Evolutionary conservation across 2,329 filamentous ascomycete genomes (phyloP), one percentile per base, ranked within the genome.

Genomic region (Mycosphaerelloides madeirae): DNA sequence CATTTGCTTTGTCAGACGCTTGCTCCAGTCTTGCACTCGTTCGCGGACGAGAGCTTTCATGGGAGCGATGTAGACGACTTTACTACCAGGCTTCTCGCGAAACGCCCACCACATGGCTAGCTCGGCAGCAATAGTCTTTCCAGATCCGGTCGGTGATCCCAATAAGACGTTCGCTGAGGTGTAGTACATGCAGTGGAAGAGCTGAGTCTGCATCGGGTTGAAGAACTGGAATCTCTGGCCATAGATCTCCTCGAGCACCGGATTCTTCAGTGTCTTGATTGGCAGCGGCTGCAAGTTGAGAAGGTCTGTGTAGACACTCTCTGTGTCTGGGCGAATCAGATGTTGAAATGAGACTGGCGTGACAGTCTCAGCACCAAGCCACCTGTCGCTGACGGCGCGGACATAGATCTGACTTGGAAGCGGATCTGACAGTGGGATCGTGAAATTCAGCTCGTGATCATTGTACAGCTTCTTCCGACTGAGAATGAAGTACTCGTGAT

Each of bases 21-120:
- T 79, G 11, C 85, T 81, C 94, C 93, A 98, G 63, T 98, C 94
- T 60, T 95, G 86, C 19, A 98, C 91, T 68, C 93, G 82, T 66
- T 98, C 93, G 3, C 93, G 87, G 15, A 98, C 93, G 25, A 98
- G 81, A 0, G 94, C 94, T 68, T 98, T 98, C 94, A 98, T 98
- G 0, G 94, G 94, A 2, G 93, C 93, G 62, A 98, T 97, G 65
- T 98, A 98, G 11, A 98, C 93, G 2, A 98, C 90, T 69, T 98
- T 98, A 3, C 89, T 95, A 3, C 90, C 89, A 1, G 93, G 93
- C 39, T 85, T 84, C 63, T 96, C 90, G 12, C 90, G 82, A 69
- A 98, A 97, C 2, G 93, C 91, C 89, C 90, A 96, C 94, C 94
- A 98, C 91, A 98, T 97, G 19, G 94, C 90, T 49, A 98, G 71